Evolutionary conservation across 306 rosid genomes (phyloP), one percentile per base, ranked within the genome.

Genomic region (Cotoneaster glaucophyllus): DNA sequence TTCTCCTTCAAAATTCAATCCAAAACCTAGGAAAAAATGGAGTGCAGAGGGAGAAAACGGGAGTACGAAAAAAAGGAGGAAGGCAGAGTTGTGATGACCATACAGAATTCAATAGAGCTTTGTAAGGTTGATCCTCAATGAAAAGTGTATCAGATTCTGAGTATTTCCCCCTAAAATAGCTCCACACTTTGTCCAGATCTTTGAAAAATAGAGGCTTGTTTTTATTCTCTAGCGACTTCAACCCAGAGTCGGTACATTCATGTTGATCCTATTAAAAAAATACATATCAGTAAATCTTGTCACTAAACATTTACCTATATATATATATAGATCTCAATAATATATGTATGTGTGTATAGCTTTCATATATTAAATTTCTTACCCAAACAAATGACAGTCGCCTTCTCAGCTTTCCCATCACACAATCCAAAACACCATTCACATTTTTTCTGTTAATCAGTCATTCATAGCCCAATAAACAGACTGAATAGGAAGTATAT

Each of bases 371-470:
- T 50, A 18, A 21, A 44, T 5, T 15, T 41, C 73, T 50, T 75
- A 86, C 87, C 87, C 83, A 83, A n/a, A 71, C 63, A 80, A 83
- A 75, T 2, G 77, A 24, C 3, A 78, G 57, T 2, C 41, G 75
- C 0, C 7, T 10, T 48, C 3, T 50, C 48, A 17, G 24, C 4
- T 9, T 1, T 34, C 76, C 79, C 10, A 78, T 72, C 0, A 76
- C 67, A 63, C 26, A 80, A 6, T 29, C 8, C 24, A 86, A 25
- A 0, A 64, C 58, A 45, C 9, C 62, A 28, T 70, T 56, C 18
- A 77, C 69, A 3, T 86, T 86, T 31, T 54, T 69, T 18, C 83
- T 83, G 41, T n/a, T 19, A 19, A 28, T 15, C 79, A 59, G 22
- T 54, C 61, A 45, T 34, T 34, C 8, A 34, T 34, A 34, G 39